Evolutionary conservation across 2,329 filamentous ascomycete genomes (phyloP).

Genomic region (Verruconis gallopava): DNA sequence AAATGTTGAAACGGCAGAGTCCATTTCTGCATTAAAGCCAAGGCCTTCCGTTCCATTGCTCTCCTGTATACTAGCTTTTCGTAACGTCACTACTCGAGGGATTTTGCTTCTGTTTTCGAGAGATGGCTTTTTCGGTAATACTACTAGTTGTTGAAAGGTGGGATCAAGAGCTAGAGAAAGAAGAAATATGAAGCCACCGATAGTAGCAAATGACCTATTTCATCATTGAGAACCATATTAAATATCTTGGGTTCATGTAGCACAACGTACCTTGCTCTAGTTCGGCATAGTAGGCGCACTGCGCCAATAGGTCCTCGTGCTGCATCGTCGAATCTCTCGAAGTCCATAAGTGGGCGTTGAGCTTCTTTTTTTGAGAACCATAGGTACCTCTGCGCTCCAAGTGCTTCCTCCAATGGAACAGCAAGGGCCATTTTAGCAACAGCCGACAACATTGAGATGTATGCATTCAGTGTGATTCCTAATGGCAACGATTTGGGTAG

Average conservation of each 20-base stretch:
- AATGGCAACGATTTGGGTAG: slow-evolving; percentile 4
- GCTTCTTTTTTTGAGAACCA: slow-evolving; percentile 17
- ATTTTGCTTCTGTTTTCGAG: not conserved
- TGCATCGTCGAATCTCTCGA: slow-evolving; percentile 22
- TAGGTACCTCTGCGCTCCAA: slow-evolving; percentile 24
- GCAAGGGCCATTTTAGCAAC: slow-evolving; percentile 19
- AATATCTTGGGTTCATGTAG: not conserved
- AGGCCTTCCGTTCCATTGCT: not conserved
- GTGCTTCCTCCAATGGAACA: slow-evolving; percentile 18
- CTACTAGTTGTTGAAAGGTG: slow-evolving; percentile 22
- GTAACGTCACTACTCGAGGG: not conserved
- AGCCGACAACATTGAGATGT: slow-evolving; percentile 18
- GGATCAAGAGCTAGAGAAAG: slow-evolving; percentile 17
- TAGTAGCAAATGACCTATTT: slow-evolving; percentile 13
- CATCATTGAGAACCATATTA: not conserved
- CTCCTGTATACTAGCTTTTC: not conserved
- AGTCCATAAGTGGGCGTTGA: slow-evolving; percentile 20
- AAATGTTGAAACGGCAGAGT: slow-evolving; percentile 12
- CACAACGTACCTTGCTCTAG: slow-evolving; percentile 7
- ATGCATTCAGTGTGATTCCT: slow-evolving; percentile 18
- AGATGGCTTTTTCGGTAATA: slow-evolving; percentile 15
- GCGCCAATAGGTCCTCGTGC: slow-evolving; percentile 10
- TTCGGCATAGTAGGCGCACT: slow-evolving; percentile 2
- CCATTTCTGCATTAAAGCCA: not conserved
- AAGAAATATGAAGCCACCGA: slow-evolving; percentile 17